A percentile compares a stretch with the other conserved stretches of the same genome.
Conservation (phyloP, 2,329 filamentous ascomycete species). For the Colletotrichum sp. region DNA sequence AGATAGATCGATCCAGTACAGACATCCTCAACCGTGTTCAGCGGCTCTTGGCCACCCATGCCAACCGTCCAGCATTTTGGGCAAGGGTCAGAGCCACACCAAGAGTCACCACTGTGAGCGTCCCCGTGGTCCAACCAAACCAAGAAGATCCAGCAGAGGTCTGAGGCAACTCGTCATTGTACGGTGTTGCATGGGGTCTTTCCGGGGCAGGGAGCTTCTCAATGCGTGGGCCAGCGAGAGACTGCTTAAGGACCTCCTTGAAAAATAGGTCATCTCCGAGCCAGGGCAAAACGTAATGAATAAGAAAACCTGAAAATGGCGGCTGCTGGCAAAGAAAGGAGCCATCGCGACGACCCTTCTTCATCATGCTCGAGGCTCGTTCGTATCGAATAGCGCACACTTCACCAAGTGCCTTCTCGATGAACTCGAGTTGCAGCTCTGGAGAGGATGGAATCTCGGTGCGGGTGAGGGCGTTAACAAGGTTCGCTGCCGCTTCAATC, state of each 20-base stretch:
- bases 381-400: neutral
- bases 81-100: too few relatives aligned
- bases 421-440: neutral
- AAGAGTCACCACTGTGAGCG: too few relatives aligned
- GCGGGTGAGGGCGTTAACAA: slow-evolving; percentile 20
- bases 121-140: neutral
- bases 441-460: neutral
- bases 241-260: neutral
- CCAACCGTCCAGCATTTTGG: too few relatives aligned
- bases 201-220: neutral
- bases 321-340: neutral
- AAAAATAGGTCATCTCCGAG: neutral
- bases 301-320: neutral
- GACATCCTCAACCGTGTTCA: too few relatives aligned
- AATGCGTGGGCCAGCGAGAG: neutral
- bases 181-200: neutral
- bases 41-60: too few relatives aligned
- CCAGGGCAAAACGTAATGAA: neutral
- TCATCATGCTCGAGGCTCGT: neutral
- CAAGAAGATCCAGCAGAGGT: neutral
- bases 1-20: too few relatives aligned
- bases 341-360: neutral
- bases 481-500: slow-evolving; percentile 26
- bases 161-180: neutral
- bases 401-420: neutral